Evolutionary conservation across 257 asterid genomes (phyloP), one percentile per base, ranked within the genome.

Genomic region (Rehmannia glutinosa): DNA sequence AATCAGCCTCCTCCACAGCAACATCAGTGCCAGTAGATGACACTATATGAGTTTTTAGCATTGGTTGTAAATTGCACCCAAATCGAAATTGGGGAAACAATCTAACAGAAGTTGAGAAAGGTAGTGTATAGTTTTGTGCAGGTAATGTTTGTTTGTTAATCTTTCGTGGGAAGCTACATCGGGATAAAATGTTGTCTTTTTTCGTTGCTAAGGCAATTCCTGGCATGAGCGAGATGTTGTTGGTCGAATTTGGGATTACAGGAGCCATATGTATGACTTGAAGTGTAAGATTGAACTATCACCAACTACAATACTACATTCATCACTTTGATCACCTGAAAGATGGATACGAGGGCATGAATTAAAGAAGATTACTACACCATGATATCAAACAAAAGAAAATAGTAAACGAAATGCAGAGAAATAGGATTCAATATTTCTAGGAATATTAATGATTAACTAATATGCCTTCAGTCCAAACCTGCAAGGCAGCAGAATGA

Each of bases 71-170:
- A 69, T 61, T 70, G 70, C 66, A 72, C 17, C 87, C 87, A 62
- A 76, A 65, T 19, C 82, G 81, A 73, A 91, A 80, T 49, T 84
- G 97, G 66, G 97, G 97, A 78, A 91, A 91, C 71, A 91, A 77
- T 71, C 86, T 81, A 63, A 84, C 27, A 21, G 97, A 88, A 9
- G 92, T 85, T 16, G 99, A 91, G 60, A 94, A 71, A 3, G 97
- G 96, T 41, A 84, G 41, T 21, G 73, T 66, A 65, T 71, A 77
- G 65, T 78, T 90, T 60, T 75, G 93, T 30, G 84, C 69, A 8
- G 78, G 78, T 61, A 81, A 70, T 56, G 81, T 39, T 68, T 70
- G 86, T 63, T 72, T 86, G 80, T 71, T 69, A 17, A 73, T 79
- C 43, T 73, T 81, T 42, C 74, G 72, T 8, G 75, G 71, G 66